A percentile compares a stretch with the other conserved stretches of the same genome.
These are phyloP conservation scores for Lactarius pseudohatsudake DNA, from an alignment of 768 basidiomycete genomes.

Conservation along the genomic window DNA sequence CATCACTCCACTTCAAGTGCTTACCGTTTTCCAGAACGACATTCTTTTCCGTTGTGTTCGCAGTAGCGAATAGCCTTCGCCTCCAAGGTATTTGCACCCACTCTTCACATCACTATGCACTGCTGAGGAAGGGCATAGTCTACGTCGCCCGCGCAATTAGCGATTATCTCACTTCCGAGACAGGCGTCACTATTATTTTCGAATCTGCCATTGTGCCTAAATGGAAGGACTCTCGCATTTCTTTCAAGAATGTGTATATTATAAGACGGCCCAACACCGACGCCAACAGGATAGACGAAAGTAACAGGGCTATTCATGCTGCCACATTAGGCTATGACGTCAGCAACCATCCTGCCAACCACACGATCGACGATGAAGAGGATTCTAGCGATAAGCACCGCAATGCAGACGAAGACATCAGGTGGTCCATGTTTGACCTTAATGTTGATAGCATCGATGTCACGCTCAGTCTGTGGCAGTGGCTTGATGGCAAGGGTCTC, in stretches of 20 bases:
- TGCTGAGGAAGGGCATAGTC: constrained; percentile 43
- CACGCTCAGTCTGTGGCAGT: constrained; percentile 83
- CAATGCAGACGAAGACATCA: constrained; percentile 53
- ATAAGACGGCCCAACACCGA: constrained; percentile 63
- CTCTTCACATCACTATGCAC: not conserved
- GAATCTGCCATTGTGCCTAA: constrained; percentile 98
- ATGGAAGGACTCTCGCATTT: constrained; percentile 94
- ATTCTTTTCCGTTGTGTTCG: constrained; percentile 92
- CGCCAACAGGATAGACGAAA: constrained; percentile 1
- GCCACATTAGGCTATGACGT: constrained; percentile 70
- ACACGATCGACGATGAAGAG: constrained; percentile 64
- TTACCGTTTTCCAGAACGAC: constrained; percentile 61
- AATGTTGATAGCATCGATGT: constrained; percentile 95
- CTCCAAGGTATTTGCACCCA: constrained; percentile 59
- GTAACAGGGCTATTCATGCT: constrained; percentile 46
- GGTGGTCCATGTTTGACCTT: constrained; percentile 91
- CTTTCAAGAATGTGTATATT: constrained; percentile 95
- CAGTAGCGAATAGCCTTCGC: constrained; percentile 81
- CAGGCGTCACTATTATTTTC: constrained; percentile 92
- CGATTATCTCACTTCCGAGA: constrained; percentile 89
- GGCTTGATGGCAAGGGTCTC: constrained; percentile 95
- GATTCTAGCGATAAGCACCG: constrained; percentile 28
- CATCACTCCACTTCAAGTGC: not conserved
- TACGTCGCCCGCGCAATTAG: constrained; percentile 86
- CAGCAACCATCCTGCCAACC: constrained; percentile 70